Evolutionary conservation across 768 basidiomycete genomes (phyloP).

Genomic region (Sutorius australiensis): DNA sequence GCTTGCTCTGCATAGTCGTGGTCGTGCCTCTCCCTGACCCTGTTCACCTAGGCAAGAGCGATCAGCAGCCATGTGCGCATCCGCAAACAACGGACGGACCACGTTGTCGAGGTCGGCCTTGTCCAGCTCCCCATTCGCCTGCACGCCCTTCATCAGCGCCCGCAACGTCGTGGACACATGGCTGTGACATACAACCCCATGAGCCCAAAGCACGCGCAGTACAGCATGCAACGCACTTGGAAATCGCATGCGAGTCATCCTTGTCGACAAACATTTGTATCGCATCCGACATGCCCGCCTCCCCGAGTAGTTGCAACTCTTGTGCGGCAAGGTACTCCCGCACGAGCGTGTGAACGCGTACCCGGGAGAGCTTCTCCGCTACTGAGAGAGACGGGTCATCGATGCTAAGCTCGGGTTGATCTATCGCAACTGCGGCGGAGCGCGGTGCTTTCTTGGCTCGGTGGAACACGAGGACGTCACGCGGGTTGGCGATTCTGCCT

Average conservation of each 20-base stretch:
- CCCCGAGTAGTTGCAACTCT: slow-evolving; percentile 86
- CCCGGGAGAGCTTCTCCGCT: slow-evolving; percentile 71
- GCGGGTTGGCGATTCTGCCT: slow-evolving; percentile 88
- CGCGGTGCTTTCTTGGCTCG: slow-evolving; percentile 60
- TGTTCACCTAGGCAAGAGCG: slow-evolving; percentile 45
- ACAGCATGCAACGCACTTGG: slow-evolving; percentile 51
- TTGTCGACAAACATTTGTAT: slow-evolving; percentile 97
- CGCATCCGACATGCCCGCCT: slow-evolving; percentile 89
- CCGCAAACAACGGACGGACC: slow-evolving; percentile 41
- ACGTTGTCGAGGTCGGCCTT: slow-evolving; percentile 73
- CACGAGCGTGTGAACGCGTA: slow-evolving; percentile 87
- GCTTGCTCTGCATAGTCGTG: slow-evolving; percentile 53
- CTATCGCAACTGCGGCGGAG: slow-evolving; percentile 57
- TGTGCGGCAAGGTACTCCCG: slow-evolving; percentile 90
- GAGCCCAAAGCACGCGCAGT: too few species aligned
- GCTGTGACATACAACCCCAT: slow-evolving; percentile 32
- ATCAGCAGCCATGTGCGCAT: not conserved
- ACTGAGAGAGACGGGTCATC: slow-evolving; percentile 67
- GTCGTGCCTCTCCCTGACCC: slow-evolving; percentile 69
- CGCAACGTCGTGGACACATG: slow-evolving; percentile 63
- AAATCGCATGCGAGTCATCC: slow-evolving; percentile 92
- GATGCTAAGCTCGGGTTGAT: slow-evolving; percentile 77
- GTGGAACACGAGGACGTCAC: slow-evolving; percentile 89
- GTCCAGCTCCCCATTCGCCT: slow-evolving; percentile 59
- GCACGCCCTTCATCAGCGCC: slow-evolving; percentile 62